Conservation (phyloP, 2,329 filamentous ascomycete species). For the Ceratocystis colombiana region DNA sequence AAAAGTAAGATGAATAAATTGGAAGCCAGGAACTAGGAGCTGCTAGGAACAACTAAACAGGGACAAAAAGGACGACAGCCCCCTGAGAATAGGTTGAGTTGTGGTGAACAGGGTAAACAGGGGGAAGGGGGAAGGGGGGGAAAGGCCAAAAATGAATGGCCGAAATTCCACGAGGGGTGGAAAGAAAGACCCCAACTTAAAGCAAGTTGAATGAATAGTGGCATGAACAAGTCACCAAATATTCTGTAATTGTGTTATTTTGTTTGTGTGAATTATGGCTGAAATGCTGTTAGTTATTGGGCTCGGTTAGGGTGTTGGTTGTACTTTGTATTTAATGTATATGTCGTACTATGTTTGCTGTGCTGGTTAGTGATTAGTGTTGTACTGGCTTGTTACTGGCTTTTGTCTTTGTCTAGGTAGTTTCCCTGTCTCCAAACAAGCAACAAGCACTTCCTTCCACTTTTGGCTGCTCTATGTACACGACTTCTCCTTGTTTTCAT, state of each 20-base stretch:
- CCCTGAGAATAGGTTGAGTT: not conserved
- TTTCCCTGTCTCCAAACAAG: slow-evolving; percentile 7
- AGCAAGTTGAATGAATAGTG: not conserved
- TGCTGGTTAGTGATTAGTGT: not conserved
- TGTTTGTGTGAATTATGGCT: not conserved
- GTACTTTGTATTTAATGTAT: not conserved
- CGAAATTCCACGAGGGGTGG: slow-evolving; percentile 7
- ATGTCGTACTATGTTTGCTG: not conserved
- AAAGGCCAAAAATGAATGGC: not conserved
- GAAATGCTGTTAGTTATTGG: not conserved
- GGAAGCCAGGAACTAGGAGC: slow-evolving; percentile 38
- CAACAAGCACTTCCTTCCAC: slow-evolving; percentile 11
- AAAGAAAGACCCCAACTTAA: not conserved
- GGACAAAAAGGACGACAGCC: slow-evolving; percentile 23
- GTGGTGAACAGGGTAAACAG: not conserved
- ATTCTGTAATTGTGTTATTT: not conserved
- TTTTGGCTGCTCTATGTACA: slow-evolving; percentile 13
- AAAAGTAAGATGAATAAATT: slow-evolving; percentile 16
- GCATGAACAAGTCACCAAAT: not conserved
- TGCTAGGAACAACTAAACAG: slow-evolving; percentile 35
- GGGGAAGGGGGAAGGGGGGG: not conserved
- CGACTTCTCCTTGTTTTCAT: slow-evolving; percentile 16
- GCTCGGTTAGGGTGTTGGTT: not conserved
- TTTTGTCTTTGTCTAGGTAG: slow-evolving; percentile 12
- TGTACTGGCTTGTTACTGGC: not conserved